Base-by-base conservation (phyloP, 108 stramenopile genomes). In the Cyclotella baltica region DNA sequence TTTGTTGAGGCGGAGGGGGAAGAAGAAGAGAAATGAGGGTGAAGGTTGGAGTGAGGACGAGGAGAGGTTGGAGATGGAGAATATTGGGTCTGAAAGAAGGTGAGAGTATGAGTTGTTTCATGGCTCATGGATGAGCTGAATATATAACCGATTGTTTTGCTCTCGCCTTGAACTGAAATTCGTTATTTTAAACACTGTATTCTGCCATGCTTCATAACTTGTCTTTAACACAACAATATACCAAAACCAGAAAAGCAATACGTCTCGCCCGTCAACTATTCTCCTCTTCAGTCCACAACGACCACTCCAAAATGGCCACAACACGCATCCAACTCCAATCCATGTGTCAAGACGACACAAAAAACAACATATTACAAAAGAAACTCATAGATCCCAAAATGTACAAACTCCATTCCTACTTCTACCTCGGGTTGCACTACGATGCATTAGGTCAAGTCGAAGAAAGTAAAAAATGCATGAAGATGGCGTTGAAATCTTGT, bases 401-500 rank as follows among this genome's bases (percentile, higher is more conserved):
- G 86, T 88, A 92, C 89, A 91, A 91, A 65, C 73, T 94, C 11
- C 88, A 83, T 73, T 85, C 93, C 19, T 89, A 86, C 83, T 94
- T 80, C 59, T 94, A 90, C 59, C 67, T 94, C 18, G 93, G 91
- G 35, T 63, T 94, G n/a, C 86, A 91, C 55, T 88, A 91, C 61
- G 93, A 94, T 75, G 87, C 80, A n/a, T 22, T 84, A 27, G 91
- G 91, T 1, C 81, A 90, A 55, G 59, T 62, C 0, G 75, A 86
- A 0, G 88, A 89, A 51, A 88, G 87, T 57, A 91, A 89, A 66
- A 71, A 79, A 57, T 94, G 91, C 63, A 92, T 94, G 88, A 94
- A 94, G 76, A 86, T 84, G 82, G 93, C 93, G 1, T 67, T 94
- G 34, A 70, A 73, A 35, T 47, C 83, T 4, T 84, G 83, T 57